Evolutionary conservation across 73 alveolate genomes (phyloP).

Genomic region (Paramecium primaurelia): DNA sequence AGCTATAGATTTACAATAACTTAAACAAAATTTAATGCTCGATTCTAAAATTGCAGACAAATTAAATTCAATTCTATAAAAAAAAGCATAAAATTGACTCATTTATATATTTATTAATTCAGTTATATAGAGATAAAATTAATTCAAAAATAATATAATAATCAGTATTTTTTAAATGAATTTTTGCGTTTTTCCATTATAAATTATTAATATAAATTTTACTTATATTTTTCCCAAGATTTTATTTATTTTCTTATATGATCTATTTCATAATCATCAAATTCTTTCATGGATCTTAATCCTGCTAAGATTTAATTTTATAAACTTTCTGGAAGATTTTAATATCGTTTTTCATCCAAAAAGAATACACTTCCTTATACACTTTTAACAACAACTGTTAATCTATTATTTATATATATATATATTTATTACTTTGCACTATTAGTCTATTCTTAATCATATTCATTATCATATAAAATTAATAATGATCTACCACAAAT

Average conservation of each 20-base stretch:
- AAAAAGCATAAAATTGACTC: constrained; percentile 10
- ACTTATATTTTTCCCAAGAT: neutral
- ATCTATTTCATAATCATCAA: neutral
- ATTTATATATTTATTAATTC: neutral
- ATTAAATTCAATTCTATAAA: constrained; percentile 15
- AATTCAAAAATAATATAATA: neutral
- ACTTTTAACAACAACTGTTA: neutral
- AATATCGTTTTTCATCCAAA: constrained; percentile 12
- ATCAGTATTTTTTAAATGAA: neutral
- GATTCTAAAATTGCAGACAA: constrained; percentile 34
- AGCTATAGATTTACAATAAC: neutral
- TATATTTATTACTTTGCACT: neutral
- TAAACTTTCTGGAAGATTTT: constrained; percentile 11
- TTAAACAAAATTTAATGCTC: neutral
- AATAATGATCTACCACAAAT: constrained; percentile 24
- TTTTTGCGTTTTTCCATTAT: neutral
- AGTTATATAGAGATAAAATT: neutral
- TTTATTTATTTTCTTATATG: neutral
- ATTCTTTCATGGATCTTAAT: neutral
- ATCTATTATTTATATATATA: neutral
- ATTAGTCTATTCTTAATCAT: neutral
- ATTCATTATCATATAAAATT: constrained; percentile 19
- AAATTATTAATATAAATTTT: neutral
- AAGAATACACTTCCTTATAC: neutral
- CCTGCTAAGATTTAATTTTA: neutral